These are phyloP conservation scores for Colletotrichum sidae DNA, from an alignment of 2,329 filamentous ascomycete genomes.

Conservation along the genomic window DNA sequence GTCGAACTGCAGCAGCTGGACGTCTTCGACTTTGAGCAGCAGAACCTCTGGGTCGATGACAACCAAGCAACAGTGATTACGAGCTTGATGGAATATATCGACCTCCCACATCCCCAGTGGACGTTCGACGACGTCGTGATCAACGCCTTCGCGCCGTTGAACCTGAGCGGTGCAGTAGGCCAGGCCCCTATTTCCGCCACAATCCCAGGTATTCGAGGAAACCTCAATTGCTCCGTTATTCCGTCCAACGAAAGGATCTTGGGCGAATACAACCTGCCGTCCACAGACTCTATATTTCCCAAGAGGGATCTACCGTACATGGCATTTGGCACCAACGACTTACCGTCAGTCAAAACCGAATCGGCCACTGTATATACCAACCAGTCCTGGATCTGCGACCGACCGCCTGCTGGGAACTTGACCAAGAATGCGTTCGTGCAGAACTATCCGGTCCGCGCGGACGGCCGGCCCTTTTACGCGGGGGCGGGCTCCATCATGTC, in stretches of 20 bases:
- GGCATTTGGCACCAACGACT: slow-evolving; percentile 5
- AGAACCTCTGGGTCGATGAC: slow-evolving; percentile 40
- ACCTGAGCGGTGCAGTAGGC: slow-evolving; percentile 3
- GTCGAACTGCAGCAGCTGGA: slow-evolving; percentile 44
- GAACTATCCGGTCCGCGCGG: slow-evolving; percentile 39
- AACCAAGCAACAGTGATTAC: slow-evolving; percentile 42
- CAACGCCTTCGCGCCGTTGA: slow-evolving; percentile 36
- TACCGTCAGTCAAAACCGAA: slow-evolving; percentile 23
- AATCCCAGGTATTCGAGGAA: slow-evolving; percentile 39
- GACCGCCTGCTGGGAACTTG: neutral
- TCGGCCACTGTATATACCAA: slow-evolving; percentile 39
- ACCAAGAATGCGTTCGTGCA: slow-evolving; percentile 34
- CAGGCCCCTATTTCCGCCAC: slow-evolving; percentile 34
- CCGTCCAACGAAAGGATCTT: no score
- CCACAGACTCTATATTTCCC: no score
- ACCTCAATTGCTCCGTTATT: slow-evolving; percentile 38
- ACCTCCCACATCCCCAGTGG: slow-evolving; percentile 47
- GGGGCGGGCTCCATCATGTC: slow-evolving; percentile 40
- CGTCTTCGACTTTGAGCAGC: slow-evolving; percentile 41
- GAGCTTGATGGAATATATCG: slow-evolving; percentile 42
- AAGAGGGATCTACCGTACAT: no score
- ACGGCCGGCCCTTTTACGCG: slow-evolving; percentile 35
- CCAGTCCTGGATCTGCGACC: slow-evolving; percentile 17
- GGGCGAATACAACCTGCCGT: no score
- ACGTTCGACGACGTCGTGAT: slow-evolving; percentile 46